These are phyloP conservation scores for Emydomyces testavorans DNA, from an alignment of 2,329 filamentous ascomycete genomes.

Conservation along the genomic window DNA sequence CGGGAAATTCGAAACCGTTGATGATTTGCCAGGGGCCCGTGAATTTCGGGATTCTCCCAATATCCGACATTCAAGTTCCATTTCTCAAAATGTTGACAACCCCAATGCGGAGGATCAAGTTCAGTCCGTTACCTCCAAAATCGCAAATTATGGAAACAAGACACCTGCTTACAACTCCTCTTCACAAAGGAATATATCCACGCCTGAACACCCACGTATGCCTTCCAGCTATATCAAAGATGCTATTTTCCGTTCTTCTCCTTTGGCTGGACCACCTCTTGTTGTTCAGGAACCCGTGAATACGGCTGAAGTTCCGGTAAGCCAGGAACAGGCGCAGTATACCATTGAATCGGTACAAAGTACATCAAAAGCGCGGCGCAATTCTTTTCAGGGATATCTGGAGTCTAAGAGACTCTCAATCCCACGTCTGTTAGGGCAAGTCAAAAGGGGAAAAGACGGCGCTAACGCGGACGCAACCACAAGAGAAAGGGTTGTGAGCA, in stretches of 20 bases:
- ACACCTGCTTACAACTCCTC: not conserved
- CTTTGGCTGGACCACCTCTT: constrained; percentile 22
- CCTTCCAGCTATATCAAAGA: constrained; percentile 14
- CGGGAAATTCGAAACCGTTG: not conserved
- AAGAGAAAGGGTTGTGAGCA: not conserved
- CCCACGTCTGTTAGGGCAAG: constrained; percentile 10
- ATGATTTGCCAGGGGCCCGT: not conserved
- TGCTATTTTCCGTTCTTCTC: constrained; percentile 25
- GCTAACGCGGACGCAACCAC: not conserved
- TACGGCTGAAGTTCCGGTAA: not conserved
- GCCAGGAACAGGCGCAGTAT: not conserved
- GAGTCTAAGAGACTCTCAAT: constrained; percentile 10
- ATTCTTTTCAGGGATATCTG: constrained; percentile 6
- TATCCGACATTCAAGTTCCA: not conserved
- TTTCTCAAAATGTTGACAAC: not conserved
- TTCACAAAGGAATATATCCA: not conserved
- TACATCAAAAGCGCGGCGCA: not conserved
- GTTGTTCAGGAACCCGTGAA: constrained; percentile 6
- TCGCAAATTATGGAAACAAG: not conserved
- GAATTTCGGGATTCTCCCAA: not conserved
- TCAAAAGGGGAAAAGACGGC: constrained; percentile 9
- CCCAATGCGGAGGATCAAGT: not conserved
- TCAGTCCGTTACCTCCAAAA: no score
- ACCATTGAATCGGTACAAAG: not conserved
- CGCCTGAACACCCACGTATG: constrained; percentile 2